These are phyloP conservation scores for Hygrophorus russula DNA, from an alignment of 768 basidiomycete species.

Conservation along the genomic window DNA sequence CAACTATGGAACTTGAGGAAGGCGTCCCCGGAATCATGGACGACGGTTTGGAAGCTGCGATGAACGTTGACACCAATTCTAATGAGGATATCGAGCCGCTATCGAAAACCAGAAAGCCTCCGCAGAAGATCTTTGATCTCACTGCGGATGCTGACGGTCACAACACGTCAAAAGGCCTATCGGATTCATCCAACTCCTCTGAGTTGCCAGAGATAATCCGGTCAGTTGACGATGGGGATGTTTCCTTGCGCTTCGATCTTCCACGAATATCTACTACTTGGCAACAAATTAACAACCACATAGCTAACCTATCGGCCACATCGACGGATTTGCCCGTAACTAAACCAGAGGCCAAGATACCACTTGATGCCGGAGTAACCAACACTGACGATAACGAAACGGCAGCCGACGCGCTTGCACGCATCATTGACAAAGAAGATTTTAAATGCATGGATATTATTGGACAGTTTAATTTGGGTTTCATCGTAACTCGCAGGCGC, in stretches of 20 bases:
- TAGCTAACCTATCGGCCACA: background rate
- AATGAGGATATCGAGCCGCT: conserved; percentile 6
- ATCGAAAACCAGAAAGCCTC: no score
- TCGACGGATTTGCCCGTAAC: background rate
- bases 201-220: conserved; percentile 28
- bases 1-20: conserved; percentile 12
- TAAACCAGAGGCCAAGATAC: conserved; percentile 1
- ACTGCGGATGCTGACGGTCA: conserved; percentile 9
- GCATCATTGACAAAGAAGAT: conserved; percentile 81
- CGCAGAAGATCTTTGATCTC: conserved; percentile 12
- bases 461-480: conserved; percentile 95
- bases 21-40: conserved; percentile 9
- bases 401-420: conserved; percentile 58
- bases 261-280: conserved; percentile 17
- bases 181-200: no score
- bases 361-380: conserved; percentile 26
- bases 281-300: conserved; percentile 7
- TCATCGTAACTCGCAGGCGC: conserved; percentile 73
- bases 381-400: conserved; percentile 39
- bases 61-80: conserved; percentile 5
- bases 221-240: conserved; percentile 13
- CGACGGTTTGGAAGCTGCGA: conserved; percentile 5
- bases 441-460: conserved; percentile 75
- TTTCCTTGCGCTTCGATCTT: conserved; percentile 25
- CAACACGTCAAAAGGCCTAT: background rate